Base-by-base conservation (phyloP, 176 grass and related monocot genomes). In the Aechmea fasciata region DNA sequence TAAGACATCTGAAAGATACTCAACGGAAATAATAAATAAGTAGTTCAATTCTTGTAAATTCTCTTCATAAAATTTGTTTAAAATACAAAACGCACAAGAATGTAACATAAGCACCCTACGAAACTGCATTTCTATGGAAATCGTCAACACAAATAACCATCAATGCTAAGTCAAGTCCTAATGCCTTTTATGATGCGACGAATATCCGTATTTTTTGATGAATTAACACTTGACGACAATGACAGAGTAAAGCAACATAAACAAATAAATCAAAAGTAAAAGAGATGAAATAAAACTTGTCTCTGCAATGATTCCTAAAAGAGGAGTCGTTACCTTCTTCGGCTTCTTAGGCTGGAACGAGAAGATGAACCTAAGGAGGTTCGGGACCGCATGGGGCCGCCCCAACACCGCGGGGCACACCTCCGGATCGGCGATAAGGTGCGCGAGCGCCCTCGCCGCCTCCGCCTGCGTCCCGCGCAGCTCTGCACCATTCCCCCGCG, bases 301-400 rank as follows among this genome's bases (percentile, higher is more conserved):
- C 26, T 25, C 50, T 26, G 14, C 19, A 67, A 29, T 50, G 50
- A 51, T 82, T 70, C 17, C 33, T 71, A 33, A 11, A 41, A 65
- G 3, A 68, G n/a, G 49, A 3, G 15, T 13, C n/a, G 52, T 66
- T 54, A 97, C 93, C 88, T 92, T 87, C 65, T 87, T 87, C 50
- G 83, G 71, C 14, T 76, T 81, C 61, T 74, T 97, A 50, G 93
- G 93, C 64, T 97, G 93, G 68, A 85, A 97, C 2, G 93, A 89
- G 79, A 97, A 97, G 73, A 97, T 92, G 71, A 97, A 97, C 29
- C 81, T 71, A 76, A 97, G 82, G 55, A 97, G 90, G 53, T 79
- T 85, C 2, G 89, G 89, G 26, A 97, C 79, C 1, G 93, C 93
- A 11, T 73, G 71, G 0, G 84, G 93, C 49, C 93, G 75, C 3